Percentiles rank a stretch among this genome's conserved stretches.
phyloP scores from a whole-genome alignment of 208 protist genomes.

The Wallacemonas sp. region DNA sequence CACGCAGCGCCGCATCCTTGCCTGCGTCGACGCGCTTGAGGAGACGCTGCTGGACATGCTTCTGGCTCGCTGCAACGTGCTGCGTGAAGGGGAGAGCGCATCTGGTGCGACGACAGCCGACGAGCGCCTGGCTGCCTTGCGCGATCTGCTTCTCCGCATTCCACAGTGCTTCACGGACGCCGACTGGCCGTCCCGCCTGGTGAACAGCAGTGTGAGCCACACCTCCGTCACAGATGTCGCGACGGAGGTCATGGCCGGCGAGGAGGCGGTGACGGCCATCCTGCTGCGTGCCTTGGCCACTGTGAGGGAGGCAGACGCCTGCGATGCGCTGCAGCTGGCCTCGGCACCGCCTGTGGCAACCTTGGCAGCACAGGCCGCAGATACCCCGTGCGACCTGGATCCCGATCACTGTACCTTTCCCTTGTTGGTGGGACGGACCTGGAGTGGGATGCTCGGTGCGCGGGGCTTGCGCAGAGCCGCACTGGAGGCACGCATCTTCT shows the following conservation, averaged over 20 bases:
- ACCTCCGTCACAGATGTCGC: not conserved
- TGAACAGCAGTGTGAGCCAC: not conserved
- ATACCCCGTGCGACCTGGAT: conserved; percentile 19
- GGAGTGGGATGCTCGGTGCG: conserved; percentile 38
- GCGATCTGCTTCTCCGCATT: not conserved
- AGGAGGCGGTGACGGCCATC: conserved; percentile 16
- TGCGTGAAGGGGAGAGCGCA: not conserved
- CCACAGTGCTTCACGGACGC: not conserved
- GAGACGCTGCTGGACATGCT: conserved; percentile 38
- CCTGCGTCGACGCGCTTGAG: conserved; percentile 35
- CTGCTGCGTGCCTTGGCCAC: conserved; percentile 12
- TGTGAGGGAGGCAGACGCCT: conserved; percentile 10
- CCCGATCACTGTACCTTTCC: conserved; percentile 27
- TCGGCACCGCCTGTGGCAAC: conserved; percentile 7
- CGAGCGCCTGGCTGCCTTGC: not conserved
- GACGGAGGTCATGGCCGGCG: not conserved
- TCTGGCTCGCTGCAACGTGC: conserved; percentile 5
- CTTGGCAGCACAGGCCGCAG: not conserved
- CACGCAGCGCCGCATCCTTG: conserved; percentile 8
- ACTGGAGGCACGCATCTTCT: conserved; percentile 54
- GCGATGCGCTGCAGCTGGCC: conserved; percentile 1
- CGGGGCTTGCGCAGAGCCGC: conserved; percentile 55
- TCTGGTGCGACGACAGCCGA: not conserved
- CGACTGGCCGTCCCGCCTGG: conserved; percentile 23
- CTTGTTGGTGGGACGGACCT: conserved; percentile 39